Base-by-base conservation (phyloP, 306 rosid genomes). In the Cicer bijugum region DNA sequence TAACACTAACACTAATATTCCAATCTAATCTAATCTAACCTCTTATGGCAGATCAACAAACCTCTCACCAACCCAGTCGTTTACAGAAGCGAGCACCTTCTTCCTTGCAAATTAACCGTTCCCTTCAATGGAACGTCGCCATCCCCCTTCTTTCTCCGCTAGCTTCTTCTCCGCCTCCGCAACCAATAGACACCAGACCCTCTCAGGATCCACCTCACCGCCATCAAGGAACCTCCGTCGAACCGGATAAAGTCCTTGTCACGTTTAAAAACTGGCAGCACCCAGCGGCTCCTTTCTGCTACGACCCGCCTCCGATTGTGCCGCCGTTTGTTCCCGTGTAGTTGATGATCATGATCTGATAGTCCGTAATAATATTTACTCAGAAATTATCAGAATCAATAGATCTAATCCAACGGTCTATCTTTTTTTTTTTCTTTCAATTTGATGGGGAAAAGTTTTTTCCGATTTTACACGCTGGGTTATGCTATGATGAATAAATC, bases 251-350 rank as follows among this genome's bases (percentile, higher is more conserved):
- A 57, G 70, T 65, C 28, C 81, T 72, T 0, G 74, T 64, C 6
- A 12, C 75, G 12, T 88, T 90, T 61, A 86, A 87, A 75, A 94
- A 71, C 69, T 91, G 99, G 99, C 96, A 91, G 84, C 99, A 91
- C 71, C 99, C 97, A 75, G 99, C 99, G 8, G 95, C 96, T 6
- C 97, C 99, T n/a, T 91, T 91, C 74, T 85, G 81, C 59, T 86
- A 78, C 81, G 99, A 88, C 15, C 75, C 84, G 3, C 58, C 80
- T 7, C 69, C 92, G 60, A 47, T 81, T 51, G 86, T 81, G 20
- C 88, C 85, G 3, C 84, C 97, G 37, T 91, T 91, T 48, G 85
- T 89, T 42, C 88, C 88, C 5, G 89, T 78, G 40, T 84, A 89
- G 84, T 8, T 52, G 56, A 48, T 55, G 63, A 74, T 78, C 2